Conservation (phyloP, 768 basidiomycete species). For the Rhizopogon sp. region DNA sequence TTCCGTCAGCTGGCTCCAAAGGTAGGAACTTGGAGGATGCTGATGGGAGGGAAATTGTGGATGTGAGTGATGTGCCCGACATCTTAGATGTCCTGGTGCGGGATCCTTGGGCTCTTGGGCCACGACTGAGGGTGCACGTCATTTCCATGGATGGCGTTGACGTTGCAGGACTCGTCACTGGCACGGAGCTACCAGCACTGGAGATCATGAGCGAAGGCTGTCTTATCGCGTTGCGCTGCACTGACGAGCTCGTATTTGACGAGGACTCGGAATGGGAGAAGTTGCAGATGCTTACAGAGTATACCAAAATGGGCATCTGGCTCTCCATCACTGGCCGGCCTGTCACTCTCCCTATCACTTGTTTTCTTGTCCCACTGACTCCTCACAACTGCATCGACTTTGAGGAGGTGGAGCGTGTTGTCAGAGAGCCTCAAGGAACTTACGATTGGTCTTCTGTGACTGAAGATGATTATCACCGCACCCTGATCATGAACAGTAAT, state of each 20-base stretch:
- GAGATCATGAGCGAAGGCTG: constrained; percentile 35
- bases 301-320: constrained; percentile 57
- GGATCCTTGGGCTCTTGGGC: constrained; percentile 62
- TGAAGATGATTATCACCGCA: constrained; percentile 42
- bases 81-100: constrained; percentile 57
- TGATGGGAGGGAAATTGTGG: constrained; percentile 41
- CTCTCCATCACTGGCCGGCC: constrained; percentile 59
- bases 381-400: constrained; percentile 51
- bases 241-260: constrained; percentile 43
- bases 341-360: constrained; percentile 43
- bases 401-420: constrained; percentile 42
- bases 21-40: constrained; percentile 48
- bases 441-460: constrained; percentile 52
- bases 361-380: constrained; percentile 66
- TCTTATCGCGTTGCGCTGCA: constrained; percentile 35
- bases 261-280: constrained; percentile 41
- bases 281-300: constrained; percentile 55
- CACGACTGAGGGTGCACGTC: constrained; percentile 59
- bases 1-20: constrained; percentile 56
- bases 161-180: constrained; percentile 63
- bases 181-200: constrained; percentile 46
- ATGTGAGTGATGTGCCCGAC: constrained; percentile 42
- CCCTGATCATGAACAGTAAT: constrained; percentile 51
- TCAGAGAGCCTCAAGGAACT: constrained; percentile 45
- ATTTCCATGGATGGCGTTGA: constrained; percentile 45